A percentile compares a stretch with the other conserved stretches of the same genome.
Conservation (phyloP, 345 rosid genomes). For the Capsella bursapastoris region DNA sequence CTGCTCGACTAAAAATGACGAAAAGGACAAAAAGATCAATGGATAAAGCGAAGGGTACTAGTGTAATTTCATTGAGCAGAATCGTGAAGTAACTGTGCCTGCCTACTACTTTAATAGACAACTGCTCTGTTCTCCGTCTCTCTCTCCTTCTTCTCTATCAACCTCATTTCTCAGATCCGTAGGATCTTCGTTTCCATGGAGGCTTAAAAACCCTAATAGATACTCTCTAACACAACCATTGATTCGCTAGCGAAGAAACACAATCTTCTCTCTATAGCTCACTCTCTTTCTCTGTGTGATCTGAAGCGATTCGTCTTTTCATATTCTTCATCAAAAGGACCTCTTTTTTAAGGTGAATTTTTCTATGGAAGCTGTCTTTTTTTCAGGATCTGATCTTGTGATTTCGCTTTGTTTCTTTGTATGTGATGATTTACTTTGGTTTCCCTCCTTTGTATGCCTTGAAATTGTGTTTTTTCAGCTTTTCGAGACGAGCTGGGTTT, state of each 20-base stretch:
- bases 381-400: neutral
- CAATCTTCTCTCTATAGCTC: neutral
- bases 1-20: neutral
- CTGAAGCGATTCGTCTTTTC: conserved; percentile 17
- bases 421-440: conserved; percentile 30
- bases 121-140: conserved; percentile 29
- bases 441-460: conserved; percentile 5
- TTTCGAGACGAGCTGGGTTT: conserved; percentile 14
- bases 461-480: conserved; percentile 27
- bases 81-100: conserved; percentile 42
- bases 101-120: conserved; percentile 15
- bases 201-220: conserved; percentile 40
- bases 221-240: conserved; percentile 6
- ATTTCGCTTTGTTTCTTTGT: neutral
- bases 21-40: conserved; percentile 13
- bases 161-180: conserved; percentile 44
- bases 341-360: conserved; percentile 27
- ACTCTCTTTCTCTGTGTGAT: conserved; percentile 1
- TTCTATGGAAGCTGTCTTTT: conserved; percentile 17
- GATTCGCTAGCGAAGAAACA: neutral
- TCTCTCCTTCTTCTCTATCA: neutral
- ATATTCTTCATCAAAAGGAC: neutral
- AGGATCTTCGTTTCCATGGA: conserved; percentile 37
- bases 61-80: neutral
- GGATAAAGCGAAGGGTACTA: neutral